These are phyloP conservation scores for Fragaria nilgerrensis DNA, from an alignment of 306 rosid species.

Conservation along the genomic window DNA sequence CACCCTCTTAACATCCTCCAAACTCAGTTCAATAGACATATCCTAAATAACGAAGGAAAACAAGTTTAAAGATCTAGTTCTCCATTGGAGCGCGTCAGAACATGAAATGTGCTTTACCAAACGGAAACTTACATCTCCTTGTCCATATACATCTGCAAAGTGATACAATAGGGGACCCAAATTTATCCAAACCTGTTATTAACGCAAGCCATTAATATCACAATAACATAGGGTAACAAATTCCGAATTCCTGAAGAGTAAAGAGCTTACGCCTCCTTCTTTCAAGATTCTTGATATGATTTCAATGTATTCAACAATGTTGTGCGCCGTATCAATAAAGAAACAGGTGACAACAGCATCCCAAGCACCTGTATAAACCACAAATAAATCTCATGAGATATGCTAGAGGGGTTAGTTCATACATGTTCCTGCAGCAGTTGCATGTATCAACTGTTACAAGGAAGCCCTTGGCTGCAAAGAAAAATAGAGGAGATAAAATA, in stretches of 20 bases:
- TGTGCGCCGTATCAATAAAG: slow-evolving; percentile 95
- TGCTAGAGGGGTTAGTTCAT: slow-evolving; percentile 1
- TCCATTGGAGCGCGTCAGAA: not conserved
- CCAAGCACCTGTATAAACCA: slow-evolving; percentile 73
- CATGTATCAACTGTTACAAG: not conserved
- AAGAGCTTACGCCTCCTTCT: slow-evolving; percentile 89
- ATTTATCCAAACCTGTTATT: slow-evolving; percentile 93
- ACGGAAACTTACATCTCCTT: slow-evolving; percentile 68
- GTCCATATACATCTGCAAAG: slow-evolving; percentile 88
- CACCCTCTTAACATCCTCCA: slow-evolving; percentile 86
- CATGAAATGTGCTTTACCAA: not conserved
- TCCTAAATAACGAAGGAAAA: slow-evolving; percentile 46
- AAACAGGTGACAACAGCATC: slow-evolving; percentile 96
- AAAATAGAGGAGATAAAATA: not conserved
- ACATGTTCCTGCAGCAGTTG: not conserved
- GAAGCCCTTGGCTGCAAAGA: not conserved
- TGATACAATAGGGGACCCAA: slow-evolving; percentile 92
- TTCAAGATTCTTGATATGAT: slow-evolving; percentile 78
- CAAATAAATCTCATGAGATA: slow-evolving; percentile 29
- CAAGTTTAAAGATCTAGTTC: not conserved
- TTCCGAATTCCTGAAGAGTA: not conserved
- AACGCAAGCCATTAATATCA: slow-evolving; percentile 2
- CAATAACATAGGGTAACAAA: not conserved
- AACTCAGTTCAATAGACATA: slow-evolving; percentile 88
- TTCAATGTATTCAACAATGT: slow-evolving; percentile 82